phyloP scores from a whole-genome alignment of 73 alveolate species.

The Diophrys appendiculata region DNA sequence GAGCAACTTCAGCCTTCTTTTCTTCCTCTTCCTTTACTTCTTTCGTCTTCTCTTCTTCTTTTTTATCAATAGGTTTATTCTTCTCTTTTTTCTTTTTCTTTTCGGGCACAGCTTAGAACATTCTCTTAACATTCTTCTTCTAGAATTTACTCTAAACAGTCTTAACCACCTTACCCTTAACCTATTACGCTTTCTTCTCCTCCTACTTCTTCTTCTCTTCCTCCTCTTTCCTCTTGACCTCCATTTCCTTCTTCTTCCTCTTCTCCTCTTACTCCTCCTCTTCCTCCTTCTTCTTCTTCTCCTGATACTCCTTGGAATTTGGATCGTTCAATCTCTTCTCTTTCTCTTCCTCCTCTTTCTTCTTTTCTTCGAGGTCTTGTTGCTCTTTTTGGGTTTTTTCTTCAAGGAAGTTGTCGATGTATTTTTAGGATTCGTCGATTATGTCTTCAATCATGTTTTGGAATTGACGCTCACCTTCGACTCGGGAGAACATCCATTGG shows the following conservation, averaged over 20 bases:
- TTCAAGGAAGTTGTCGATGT: slow-evolving; percentile 11
- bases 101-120: slow-evolving; percentile 12
- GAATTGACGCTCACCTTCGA: slow-evolving; percentile 42
- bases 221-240: slow-evolving; percentile 13
- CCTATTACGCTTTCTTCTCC: neutral
- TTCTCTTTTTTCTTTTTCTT: slow-evolving; percentile 19
- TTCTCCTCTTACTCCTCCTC: slow-evolving; percentile 11
- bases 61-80: neutral
- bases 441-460: slow-evolving; percentile 33
- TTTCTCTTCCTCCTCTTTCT: slow-evolving; percentile 16
- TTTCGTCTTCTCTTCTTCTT: neutral
- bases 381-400: slow-evolving; percentile 36
- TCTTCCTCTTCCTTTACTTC: slow-evolving; percentile 2
- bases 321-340: neutral
- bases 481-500: slow-evolving; percentile 52
- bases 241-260: slow-evolving; percentile 8
- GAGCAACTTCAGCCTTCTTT: slow-evolving; percentile 6
- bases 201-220: slow-evolving; percentile 8
- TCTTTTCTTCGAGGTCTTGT: slow-evolving; percentile 7
- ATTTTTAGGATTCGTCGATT: slow-evolving; percentile 5
- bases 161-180: neutral
- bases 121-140: neutral
- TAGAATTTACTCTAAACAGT: slow-evolving; percentile 4
- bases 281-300: slow-evolving; percentile 18
- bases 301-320: slow-evolving; percentile 13